These are phyloP conservation scores for Haplosporangium gracile DNA, from an alignment of 192 early-diverging fungal genomes.

Conservation along the genomic window DNA sequence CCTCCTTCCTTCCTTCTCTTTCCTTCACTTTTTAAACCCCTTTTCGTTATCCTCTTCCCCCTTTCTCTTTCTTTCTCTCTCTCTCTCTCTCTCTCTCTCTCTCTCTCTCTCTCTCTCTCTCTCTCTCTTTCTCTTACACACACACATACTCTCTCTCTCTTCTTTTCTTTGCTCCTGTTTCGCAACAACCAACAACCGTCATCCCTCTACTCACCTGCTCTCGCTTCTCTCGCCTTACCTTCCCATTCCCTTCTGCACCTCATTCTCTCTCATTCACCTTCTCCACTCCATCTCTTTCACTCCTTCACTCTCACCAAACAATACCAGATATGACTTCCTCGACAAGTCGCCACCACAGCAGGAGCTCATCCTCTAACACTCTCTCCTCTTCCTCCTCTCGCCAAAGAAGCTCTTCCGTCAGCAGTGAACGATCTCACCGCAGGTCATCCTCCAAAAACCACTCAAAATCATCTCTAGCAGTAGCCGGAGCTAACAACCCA, in stretches of 20 bases:
- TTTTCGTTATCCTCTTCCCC: conserved; percentile 6
- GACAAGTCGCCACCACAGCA: background rate
- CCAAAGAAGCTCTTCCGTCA: conserved; percentile 50
- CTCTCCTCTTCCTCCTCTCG: conserved; percentile 29
- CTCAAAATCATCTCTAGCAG: background rate
- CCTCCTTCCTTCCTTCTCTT: background rate
- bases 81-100: conserved; percentile 10
- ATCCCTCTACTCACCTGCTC: background rate
- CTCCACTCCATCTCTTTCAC: background rate
- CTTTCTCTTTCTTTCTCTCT: background rate
- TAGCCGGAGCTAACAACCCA: background rate
- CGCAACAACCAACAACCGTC: background rate
- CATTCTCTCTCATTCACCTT: background rate
- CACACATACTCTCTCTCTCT: background rate
- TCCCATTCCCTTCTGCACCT: background rate
- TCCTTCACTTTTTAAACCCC: background rate
- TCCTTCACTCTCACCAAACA: background rate
- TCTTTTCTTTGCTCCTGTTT: background rate
- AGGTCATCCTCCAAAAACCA: conserved; percentile 7
- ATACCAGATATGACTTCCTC: background rate
- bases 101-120: conserved; percentile 6
- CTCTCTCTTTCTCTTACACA: background rate
- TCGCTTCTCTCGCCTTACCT: background rate
- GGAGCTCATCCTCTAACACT: conserved; percentile 7
- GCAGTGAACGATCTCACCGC: conserved; percentile 35